Base-by-base conservation (phyloP, 257 asterid genomes). In the Fraxinus cuspidata region DNA sequence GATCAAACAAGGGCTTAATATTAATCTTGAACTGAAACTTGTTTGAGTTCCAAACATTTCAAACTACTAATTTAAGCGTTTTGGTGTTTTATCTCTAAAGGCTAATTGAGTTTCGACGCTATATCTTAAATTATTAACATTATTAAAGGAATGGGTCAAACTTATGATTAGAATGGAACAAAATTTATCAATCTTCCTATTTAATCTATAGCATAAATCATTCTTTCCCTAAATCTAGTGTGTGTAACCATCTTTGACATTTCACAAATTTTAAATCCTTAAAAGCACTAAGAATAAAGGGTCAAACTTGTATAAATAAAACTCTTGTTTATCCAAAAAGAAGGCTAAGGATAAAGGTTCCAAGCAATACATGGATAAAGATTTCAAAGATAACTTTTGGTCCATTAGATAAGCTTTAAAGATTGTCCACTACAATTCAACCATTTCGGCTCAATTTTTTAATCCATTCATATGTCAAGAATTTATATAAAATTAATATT, bases 371-470 rank as follows among this genome's bases (percentile, higher is more conserved):
- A 25, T 63, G 19, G 32, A 63, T 63, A 63, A 63, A 23, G 69
- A 63, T 63, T 63, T 63, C 31, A 11, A 63, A 63, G 69, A 63
- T 0, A 16, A 63, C 69, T 63, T 63, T 63, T 25, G 5, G 49
- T 21, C 16, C 19, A 63, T 10, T 25, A 10, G 69, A 63, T 63
- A 63, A 63, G 18, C 69, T 25, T 63, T 63, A 25, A 9, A 3
- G 69, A 63, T 63, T 25, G 69, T 12, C 69, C 69, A 63, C 69
- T 63, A 23, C 18, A 63, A 63, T 63, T 63, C 69, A 63, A 63
- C 34, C 1, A 63, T 63, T 63, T 63, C 68, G 68, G 10, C 68
- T 63, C 18, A 2, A 25, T 38, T 63, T 23, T 63, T 9, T 21
- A 0, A 8, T 63, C 3, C 18, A 25, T 25, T 63, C 31, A 58